These are phyloP conservation scores for Pogostemon cablin DNA, from an alignment of 257 asterid genomes.

Conservation along the genomic window DNA sequence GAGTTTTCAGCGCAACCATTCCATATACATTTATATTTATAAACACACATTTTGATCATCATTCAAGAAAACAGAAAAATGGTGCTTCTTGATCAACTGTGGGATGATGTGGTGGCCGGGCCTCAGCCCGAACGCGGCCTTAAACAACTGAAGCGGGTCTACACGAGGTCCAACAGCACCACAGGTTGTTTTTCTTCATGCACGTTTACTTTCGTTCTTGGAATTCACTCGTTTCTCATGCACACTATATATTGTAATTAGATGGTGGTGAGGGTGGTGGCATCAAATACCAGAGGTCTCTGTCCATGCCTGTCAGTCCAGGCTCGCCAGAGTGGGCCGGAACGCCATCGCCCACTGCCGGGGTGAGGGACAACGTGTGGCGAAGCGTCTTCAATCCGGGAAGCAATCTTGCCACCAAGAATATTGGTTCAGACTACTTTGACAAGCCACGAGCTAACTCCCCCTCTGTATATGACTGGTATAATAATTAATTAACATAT, in stretches of 20 bases:
- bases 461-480: constrained; percentile 98
- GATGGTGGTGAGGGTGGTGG: constrained; percentile 49
- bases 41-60: background rate
- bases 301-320: constrained; percentile 64
- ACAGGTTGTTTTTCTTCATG: background rate
- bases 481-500: background rate
- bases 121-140: constrained; percentile 89
- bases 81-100: constrained; percentile 83
- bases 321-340: constrained; percentile 58
- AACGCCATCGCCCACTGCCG: constrained; percentile 72
- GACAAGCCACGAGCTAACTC: constrained; percentile 91
- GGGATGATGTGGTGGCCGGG: constrained; percentile 96
- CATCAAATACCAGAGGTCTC: constrained; percentile 53
- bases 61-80: constrained; percentile 26
- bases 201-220: background rate
- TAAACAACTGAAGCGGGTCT: constrained; percentile 65
- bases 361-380: constrained; percentile 80
- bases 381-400: constrained; percentile 98
- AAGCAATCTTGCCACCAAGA: constrained; percentile 77
- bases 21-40: background rate
- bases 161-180: constrained; percentile 45
- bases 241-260: constrained; percentile 16
- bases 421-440: constrained; percentile 67
- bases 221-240: constrained; percentile 7
- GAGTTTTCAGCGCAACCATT: constrained; percentile 41